These are phyloP conservation scores for Platismatia glauca DNA, from an alignment of 495 filamentous ascomycete species.

Conservation along the genomic window DNA sequence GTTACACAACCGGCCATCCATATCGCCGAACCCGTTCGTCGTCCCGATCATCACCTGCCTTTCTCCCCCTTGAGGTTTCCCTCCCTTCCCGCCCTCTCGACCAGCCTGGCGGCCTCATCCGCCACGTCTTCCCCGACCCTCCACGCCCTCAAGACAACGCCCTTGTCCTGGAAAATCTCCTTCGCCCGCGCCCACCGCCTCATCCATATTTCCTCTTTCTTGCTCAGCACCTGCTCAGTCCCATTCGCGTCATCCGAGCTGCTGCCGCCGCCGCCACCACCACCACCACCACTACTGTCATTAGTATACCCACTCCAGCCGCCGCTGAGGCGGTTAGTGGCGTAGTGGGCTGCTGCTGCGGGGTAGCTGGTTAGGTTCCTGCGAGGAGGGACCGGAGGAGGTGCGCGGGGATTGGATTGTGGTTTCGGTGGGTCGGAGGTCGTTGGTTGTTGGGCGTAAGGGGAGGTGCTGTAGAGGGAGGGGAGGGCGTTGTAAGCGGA, in stretches of 20 bases:
- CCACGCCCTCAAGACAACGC: constrained; percentile 77
- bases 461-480: constrained; percentile 20
- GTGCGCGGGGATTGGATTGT: constrained; percentile 23
- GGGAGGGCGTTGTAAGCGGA: constrained; percentile 44
- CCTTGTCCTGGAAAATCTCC: constrained; percentile 53
- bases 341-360: constrained; percentile 35
- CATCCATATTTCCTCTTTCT: constrained; percentile 77
- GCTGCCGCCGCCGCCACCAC: constrained; percentile 10
- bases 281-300: constrained; percentile 11
- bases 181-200: constrained; percentile 69
- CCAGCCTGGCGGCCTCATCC: constrained; percentile 45
- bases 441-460: constrained; percentile 16
- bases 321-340: constrained; percentile 28
- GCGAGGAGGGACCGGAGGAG: constrained; percentile 25
- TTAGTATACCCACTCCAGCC: constrained; percentile 20
- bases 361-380: constrained; percentile 33
- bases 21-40: too few species aligned
- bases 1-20: too few species aligned
- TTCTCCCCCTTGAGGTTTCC: constrained; percentile 1
- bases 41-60: background rate
- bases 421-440: constrained; percentile 19
- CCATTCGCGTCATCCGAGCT: constrained; percentile 16
- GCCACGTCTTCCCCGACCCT: constrained; percentile 72
- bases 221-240: constrained; percentile 40
- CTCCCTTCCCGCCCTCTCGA: constrained; percentile 37